Base-by-base conservation (phyloP, 768 basidiomycete species). In the Phlebiopsis flavidoalba region DNA sequence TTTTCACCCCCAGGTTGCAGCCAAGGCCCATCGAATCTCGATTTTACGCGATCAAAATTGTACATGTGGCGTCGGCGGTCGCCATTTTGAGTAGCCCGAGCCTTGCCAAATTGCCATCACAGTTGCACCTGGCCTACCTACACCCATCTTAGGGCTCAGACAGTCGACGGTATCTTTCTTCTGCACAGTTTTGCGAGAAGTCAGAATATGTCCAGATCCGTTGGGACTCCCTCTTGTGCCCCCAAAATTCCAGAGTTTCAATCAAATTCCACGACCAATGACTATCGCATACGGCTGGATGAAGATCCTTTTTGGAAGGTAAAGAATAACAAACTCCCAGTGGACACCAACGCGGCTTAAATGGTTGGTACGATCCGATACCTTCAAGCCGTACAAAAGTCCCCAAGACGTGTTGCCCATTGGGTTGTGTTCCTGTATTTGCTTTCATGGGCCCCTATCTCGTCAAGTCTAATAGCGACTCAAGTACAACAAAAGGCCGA, bases 221-320 rank as follows among this genome's bases (percentile, higher is more conserved):
- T 15, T 24, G 15, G n/a, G 19, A 62, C 61, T 15, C 61, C 57
- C 12, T 17, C 24, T 1, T 56, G 56, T 10, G 52, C 19, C 7
- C 40, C 52, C n/a, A 58, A 48, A 50, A 45, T 48, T n/a, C 61
- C 61, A 10, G 58, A 58, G 35, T 62, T 53, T 22, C n/a, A n/a
- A 51, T 62, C 19, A 46, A 24, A 21, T 62, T 62, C 33, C 56
- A 58, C 14, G n/a, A 35, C n/a, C 5, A n/a, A 47, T 6, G 61
- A 62, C n/a, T 33, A 7, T 22, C 14, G 61, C 53, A 17, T 12
- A 31, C 14, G 50, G 50, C n/a, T 53, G 36, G 57, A 58, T 36
- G 61, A 62, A n/a, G 11, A 54, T 62, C n/a, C n/a, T 58, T 62
- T 21, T 62, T 56, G 61, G 61, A 58, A 43, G 61, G 61, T 62